phyloP scores from a whole-genome alignment of 805 yeast species.

The Hanseniaspora taiwanica region DNA sequence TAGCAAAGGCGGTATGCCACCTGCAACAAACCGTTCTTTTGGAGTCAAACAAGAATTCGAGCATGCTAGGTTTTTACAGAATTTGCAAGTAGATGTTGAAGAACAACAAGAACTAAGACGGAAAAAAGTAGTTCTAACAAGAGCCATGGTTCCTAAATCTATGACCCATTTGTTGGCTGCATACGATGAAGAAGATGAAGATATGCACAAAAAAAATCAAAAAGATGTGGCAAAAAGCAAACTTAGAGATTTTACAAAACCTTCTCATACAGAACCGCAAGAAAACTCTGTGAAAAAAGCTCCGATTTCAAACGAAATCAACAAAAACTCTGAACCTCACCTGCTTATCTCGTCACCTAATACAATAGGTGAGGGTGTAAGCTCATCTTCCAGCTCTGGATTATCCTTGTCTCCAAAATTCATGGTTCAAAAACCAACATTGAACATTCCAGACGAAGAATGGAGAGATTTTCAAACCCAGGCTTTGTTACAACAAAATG shows the following conservation, averaged over 20 bases:
- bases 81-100: slow-evolving; percentile 23
- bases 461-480: slow-evolving; percentile 23
- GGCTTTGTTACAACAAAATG: slow-evolving; percentile 22
- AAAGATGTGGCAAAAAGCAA: no score
- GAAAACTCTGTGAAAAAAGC: no score
- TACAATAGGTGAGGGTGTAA: no score
- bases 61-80: slow-evolving; percentile 26
- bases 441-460: slow-evolving; percentile 17
- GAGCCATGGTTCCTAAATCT: slow-evolving; percentile 41
- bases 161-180: slow-evolving; percentile 35
- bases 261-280: slow-evolving; percentile 1
- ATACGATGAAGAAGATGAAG: slow-evolving; percentile 19
- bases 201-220: no score
- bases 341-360: no score
- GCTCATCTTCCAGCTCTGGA: slow-evolving; percentile 1
- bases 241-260: no score
- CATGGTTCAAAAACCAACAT: slow-evolving; percentile 20
- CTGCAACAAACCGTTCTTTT: slow-evolving; percentile 38
- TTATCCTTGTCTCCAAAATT: slow-evolving; percentile 8
- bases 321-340: not conserved
- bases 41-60: slow-evolving; percentile 20
- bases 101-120: slow-evolving; percentile 38
- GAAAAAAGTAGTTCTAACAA: slow-evolving; percentile 37
- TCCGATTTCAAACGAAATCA: not conserved
- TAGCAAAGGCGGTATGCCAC: slow-evolving; percentile 41